These are phyloP conservation scores for Didymella glomerata DNA, from an alignment of 2,329 filamentous ascomycete genomes.

Conservation along the genomic window DNA sequence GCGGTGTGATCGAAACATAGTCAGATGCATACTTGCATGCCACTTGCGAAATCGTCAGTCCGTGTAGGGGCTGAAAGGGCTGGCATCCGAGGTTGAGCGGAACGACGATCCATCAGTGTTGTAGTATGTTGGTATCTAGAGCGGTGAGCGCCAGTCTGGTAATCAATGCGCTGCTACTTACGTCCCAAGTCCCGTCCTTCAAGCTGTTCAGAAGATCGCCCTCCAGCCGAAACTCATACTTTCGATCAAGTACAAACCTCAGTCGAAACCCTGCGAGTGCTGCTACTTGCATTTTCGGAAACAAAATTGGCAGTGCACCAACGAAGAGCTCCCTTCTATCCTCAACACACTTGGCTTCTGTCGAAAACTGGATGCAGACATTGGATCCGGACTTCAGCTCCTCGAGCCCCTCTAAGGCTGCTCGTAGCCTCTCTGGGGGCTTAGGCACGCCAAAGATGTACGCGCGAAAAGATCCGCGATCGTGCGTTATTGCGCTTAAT, in stretches of 20 bases:
- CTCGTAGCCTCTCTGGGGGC: conserved; percentile 27
- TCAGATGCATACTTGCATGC: neutral
- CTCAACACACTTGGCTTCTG: conserved; percentile 21
- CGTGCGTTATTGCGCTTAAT: conserved; percentile 28
- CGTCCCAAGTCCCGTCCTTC: conserved; percentile 2
- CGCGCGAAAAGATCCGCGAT: conserved; percentile 30
- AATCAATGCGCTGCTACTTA: neutral
- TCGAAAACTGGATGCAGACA: conserved; percentile 27
- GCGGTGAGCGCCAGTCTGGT: neutral
- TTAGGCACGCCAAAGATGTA: conserved; percentile 33
- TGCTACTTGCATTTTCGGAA: conserved; percentile 18
- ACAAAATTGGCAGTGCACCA: conserved; percentile 19
- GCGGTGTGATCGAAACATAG: too few species aligned
- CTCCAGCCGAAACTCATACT: conserved; percentile 19
- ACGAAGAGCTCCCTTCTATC: conserved; percentile 23
- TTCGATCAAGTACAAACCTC: conserved; percentile 28
- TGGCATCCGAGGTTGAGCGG: neutral
- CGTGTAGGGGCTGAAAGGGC: conserved; percentile 18
- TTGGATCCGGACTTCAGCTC: conserved; percentile 26
- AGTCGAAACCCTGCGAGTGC: conserved; percentile 20
- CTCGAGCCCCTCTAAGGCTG: conserved; percentile 26
- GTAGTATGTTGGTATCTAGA: conserved; percentile 7
- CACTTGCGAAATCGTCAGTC: conserved; percentile 2
- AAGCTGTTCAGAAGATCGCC: neutral
- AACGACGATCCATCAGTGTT: conserved; percentile 12